These are phyloP conservation scores for Lachancea mirantina DNA, from an alignment of 805 yeast species.

Conservation along the genomic window DNA sequence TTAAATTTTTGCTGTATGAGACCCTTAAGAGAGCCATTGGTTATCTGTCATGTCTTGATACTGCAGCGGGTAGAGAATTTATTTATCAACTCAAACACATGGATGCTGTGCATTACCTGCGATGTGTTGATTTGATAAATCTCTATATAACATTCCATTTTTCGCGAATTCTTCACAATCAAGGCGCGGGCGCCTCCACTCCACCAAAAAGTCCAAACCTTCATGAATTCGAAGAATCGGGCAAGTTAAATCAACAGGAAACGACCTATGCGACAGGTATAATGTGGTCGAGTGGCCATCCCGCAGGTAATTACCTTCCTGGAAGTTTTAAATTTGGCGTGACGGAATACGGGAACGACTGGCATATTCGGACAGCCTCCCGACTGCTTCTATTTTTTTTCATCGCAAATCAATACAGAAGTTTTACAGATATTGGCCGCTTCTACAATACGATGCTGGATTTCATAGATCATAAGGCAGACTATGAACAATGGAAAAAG, in stretches of 20 bases:
- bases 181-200: constrained; percentile 5
- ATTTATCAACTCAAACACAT: constrained; percentile 14
- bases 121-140: constrained; percentile 61
- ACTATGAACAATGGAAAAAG: constrained; percentile 68
- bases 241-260: constrained; percentile 4
- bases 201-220: constrained; percentile 5
- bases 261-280: constrained; percentile 1
- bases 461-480: constrained; percentile 65
- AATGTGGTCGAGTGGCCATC: constrained; percentile 1
- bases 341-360: constrained; percentile 59
- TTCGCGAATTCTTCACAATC: constrained; percentile 37
- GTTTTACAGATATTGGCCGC: constrained; percentile 32
- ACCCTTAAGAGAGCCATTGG: constrained; percentile 66
- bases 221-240: constrained; percentile 6
- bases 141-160: constrained; percentile 74
- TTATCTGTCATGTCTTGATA: constrained; percentile 41
- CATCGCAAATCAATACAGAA: constrained; percentile 40
- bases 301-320: constrained; percentile 1
- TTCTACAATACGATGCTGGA: constrained; percentile 76
- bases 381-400: constrained; percentile 49
- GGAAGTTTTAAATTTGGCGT: constrained; percentile 21
- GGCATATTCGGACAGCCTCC: constrained; percentile 72
- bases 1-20: constrained; percentile 56
- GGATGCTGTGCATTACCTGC: constrained; percentile 36
- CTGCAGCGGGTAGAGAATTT: constrained; percentile 5